These are phyloP conservation scores for Picea glauca DNA, from an alignment of 75 land plant genomes.

Conservation along the genomic window DNA sequence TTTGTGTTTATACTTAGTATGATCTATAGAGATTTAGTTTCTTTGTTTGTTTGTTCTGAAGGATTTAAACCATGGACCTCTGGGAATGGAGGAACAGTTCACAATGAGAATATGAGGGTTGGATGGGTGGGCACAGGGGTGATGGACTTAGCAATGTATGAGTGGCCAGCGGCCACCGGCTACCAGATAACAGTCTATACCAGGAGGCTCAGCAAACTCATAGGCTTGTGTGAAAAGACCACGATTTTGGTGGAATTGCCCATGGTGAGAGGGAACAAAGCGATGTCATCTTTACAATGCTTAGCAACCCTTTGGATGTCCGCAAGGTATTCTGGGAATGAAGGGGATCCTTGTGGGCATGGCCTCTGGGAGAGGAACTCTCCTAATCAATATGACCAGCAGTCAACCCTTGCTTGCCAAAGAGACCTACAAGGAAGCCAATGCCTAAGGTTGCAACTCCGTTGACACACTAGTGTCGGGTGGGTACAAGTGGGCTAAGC, in stretches of 20 bases:
- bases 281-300: slow-evolving; percentile 80
- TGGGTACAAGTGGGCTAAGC: slow-evolving; percentile 74
- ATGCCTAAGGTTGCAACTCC: slow-evolving; percentile 37
- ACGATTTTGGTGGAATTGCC: slow-evolving; percentile 62
- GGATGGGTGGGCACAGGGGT: slow-evolving; percentile 95
- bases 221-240: slow-evolving; percentile 41
- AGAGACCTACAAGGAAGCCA: slow-evolving; percentile 40
- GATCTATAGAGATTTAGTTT: too few relatives aligned
- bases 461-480: slow-evolving; percentile 94
- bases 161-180: slow-evolving; percentile 69
- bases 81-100: neutral
- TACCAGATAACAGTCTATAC: slow-evolving; percentile 68
- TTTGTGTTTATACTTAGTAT: too few relatives aligned
- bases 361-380: slow-evolving; percentile 26
- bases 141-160: slow-evolving; percentile 89
- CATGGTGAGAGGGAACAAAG: slow-evolving; percentile 36
- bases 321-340: slow-evolving; percentile 41
- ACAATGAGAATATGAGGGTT: slow-evolving; percentile 34
- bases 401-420: slow-evolving; percentile 66
- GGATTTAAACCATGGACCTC: neutral
- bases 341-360: slow-evolving; percentile 47
- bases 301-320: slow-evolving; percentile 84
- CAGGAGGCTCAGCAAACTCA: slow-evolving; percentile 69
- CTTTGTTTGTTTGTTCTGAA: neutral
- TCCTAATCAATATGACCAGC: slow-evolving; percentile 79